Conservation (phyloP, 225 moss, liverwort and hornwort species). For the Thuidium tamariscinum region DNA sequence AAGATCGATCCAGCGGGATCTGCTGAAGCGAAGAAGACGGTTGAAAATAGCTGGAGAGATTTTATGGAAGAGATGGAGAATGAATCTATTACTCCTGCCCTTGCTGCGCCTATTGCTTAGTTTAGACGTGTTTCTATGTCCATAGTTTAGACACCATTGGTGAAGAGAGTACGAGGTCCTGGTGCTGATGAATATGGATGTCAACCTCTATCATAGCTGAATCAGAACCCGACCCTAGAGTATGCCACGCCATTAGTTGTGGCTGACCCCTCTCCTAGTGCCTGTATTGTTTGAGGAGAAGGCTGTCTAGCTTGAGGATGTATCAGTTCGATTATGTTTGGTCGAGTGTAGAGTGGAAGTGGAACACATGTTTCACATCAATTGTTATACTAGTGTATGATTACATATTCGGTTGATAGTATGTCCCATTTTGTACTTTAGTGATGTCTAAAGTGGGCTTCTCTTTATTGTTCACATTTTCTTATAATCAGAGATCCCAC, state of each 20-base stretch:
- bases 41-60: background rate
- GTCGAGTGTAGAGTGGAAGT: background rate
- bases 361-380: background rate
- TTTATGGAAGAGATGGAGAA: slow-evolving; percentile 1
- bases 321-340: background rate
- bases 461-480: background rate
- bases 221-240: background rate
- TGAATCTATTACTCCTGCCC: background rate
- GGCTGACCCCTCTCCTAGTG: too few species aligned
- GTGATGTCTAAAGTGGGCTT: background rate
- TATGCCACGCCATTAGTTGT: background rate
- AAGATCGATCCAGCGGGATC: background rate
- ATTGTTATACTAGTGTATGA: background rate
- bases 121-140: background rate
- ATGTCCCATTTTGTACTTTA: background rate
- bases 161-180: background rate
- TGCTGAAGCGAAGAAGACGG: background rate
- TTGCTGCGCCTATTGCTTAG: slow-evolving; percentile 5
- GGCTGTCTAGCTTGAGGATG: background rate
- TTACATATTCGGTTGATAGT: background rate
- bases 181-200: background rate
- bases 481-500: background rate
- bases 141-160: background rate
- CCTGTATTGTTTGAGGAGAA: background rate
- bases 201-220: background rate